Evolutionary conservation across 352 stramenopile species (phyloP), one percentile per base, ranked within the genome.

Genomic region (Pythium periplocum): DNA sequence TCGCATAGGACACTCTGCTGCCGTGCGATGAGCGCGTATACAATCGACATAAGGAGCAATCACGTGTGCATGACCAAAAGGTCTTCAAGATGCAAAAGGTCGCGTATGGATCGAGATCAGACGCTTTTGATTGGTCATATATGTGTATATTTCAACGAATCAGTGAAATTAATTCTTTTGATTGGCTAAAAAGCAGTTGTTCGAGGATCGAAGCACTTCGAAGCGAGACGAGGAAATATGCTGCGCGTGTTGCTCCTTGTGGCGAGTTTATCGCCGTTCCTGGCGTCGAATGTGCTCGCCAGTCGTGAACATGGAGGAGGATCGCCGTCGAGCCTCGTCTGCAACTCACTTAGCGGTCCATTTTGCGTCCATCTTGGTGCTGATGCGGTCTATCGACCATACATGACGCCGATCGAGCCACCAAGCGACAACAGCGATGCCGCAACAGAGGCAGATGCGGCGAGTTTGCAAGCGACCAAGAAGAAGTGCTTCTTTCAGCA

Each of bases 1-100:
- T 93, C 83, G 41, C 80, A 91, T 26, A 93, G 66, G 45, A 93
- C 83, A 49, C 70, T 84, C 65, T 90, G 78, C 17, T 85, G 59
- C 4, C 83, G 68, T 17, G 83, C 77, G 36, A 93, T 73, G 17
- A 93, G 62, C 31, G 77, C 69, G 52, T 90, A 90, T 11, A 90
- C 77, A 42, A 91, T 66, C 37, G 83, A 90, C 83, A 93, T 89
- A 6, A n/a, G 34, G 52, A 31, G 41, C 34, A 26, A 26, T 26
- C 17, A 26, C 17, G 17, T 26, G 17, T 26, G 17, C 17, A 26
- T 26, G 17, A 26, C 17, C 17, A 26, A 26, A 26, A 26, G 17
- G 17, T 26, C 17, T 26, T 26, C 17, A 26, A 26, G 17, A 26
- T 26, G 17, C 17, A 26, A 26, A 26, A 26, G 17, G 17, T 26